A percentile compares a stretch with the other conserved stretches of the same genome.
Evolutionary conservation across 352 stramenopile genomes (phyloP).

Genomic region (Globisporangium canariense): DNA sequence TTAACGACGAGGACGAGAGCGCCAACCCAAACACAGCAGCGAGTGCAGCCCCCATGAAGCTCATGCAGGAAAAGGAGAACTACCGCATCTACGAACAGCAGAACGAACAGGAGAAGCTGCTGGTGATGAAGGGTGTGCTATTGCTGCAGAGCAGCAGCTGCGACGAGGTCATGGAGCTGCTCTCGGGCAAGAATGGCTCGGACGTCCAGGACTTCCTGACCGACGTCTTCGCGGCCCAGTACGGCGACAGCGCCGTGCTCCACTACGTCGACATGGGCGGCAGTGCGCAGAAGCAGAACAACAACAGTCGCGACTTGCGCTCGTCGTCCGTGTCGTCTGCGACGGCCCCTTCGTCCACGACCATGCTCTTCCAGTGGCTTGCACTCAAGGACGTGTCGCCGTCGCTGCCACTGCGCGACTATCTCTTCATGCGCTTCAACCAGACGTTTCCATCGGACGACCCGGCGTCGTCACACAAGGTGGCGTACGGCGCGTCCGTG

Average conservation of each 20-base stretch:
- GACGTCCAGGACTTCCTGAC: conserved; percentile 51
- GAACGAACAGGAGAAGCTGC: conserved; percentile 40
- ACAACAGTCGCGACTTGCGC: not conserved
- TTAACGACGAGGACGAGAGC: conserved; percentile 58
- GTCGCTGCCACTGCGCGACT: conserved; percentile 61
- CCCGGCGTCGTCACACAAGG: conserved; percentile 18
- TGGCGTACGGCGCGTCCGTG: conserved; percentile 56
- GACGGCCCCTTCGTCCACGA: conserved; percentile 21
- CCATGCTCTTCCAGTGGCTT: conserved; percentile 64
- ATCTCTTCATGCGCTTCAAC: conserved; percentile 81
- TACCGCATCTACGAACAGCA: conserved; percentile 75
- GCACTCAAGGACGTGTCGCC: conserved; percentile 56
- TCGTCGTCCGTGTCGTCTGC: conserved; percentile 11
- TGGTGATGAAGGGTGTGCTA: conserved; percentile 72
- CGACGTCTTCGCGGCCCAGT: conserved; percentile 53
- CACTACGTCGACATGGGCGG: conserved; percentile 44
- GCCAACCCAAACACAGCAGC: not conserved
- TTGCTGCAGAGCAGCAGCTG: conserved; percentile 65
- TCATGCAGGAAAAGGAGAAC: conserved; percentile 77
- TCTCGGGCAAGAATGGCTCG: conserved; percentile 37
- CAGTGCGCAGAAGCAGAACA: not conserved
- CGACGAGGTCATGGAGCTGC: conserved; percentile 62
- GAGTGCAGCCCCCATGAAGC: conserved; percentile 1
- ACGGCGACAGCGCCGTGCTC: conserved; percentile 53
- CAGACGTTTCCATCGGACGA: conserved; percentile 47